Conservation (phyloP, 441 rosid genomes). For the Brassica balearica region DNA sequence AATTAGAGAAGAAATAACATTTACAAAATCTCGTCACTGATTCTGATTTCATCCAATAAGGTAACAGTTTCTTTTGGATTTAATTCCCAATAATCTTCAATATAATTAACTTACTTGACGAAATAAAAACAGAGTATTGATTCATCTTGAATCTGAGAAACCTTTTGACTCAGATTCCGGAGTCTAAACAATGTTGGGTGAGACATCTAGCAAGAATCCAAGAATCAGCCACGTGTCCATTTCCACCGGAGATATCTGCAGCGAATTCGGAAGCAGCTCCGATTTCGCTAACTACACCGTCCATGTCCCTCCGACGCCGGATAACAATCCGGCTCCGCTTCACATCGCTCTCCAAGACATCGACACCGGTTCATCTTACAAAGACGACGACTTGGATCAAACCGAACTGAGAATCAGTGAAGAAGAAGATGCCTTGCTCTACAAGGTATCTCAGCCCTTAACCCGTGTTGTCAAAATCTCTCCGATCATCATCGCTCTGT, state of each 20-base stretch:
- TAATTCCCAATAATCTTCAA: conserved; percentile 16
- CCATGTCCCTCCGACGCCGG: conserved; percentile 68
- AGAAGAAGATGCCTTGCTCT: conserved; percentile 51
- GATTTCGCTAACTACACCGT: conserved; percentile 58
- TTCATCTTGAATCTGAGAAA: conserved; percentile 20
- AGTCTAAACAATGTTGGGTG: conserved; percentile 44
- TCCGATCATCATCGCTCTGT: conserved; percentile 38
- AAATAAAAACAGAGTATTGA: background rate
- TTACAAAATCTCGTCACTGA: conserved; percentile 30
- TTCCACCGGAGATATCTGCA: conserved; percentile 45
- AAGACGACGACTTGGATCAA: conserved; percentile 44
- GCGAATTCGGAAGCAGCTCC: conserved; percentile 46
- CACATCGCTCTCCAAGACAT: conserved; percentile 40
- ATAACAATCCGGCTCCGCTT: conserved; percentile 51
- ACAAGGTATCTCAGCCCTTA: conserved; percentile 61
- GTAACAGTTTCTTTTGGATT: conserved; percentile 27
- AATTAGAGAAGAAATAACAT: conserved; percentile 22
- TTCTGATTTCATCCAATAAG: conserved; percentile 37
- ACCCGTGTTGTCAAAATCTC: conserved; percentile 52
- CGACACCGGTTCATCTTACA: conserved; percentile 49
- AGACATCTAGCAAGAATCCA: conserved; percentile 41
- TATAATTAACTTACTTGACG: background rate
- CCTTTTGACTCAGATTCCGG: background rate
- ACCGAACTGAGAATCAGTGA: conserved; percentile 25
- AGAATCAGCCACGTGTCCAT: conserved; percentile 51